phyloP scores from a whole-genome alignment of 352 stramenopile genomes.

The Thalassiosira exigua region DNA sequence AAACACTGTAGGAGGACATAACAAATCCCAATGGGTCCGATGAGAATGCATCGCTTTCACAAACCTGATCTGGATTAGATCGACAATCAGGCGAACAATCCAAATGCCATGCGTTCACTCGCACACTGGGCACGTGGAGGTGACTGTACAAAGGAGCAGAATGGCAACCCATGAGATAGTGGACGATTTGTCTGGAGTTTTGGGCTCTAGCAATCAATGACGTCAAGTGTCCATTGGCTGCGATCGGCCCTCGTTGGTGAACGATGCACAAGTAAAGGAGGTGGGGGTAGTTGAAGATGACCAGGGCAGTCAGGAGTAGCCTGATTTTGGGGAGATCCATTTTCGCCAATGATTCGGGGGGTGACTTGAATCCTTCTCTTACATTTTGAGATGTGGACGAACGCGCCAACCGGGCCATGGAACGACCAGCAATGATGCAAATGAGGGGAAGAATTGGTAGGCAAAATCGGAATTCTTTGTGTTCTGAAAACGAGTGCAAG shows the following conservation, averaged over 20 bases:
- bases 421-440: conserved; percentile 63
- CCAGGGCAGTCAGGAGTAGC: conserved; percentile 32
- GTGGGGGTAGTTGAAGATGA: conserved; percentile 69
- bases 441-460: conserved; percentile 78
- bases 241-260: conserved; percentile 76
- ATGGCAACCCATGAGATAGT: conserved; percentile 83
- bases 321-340: no score
- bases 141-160: conserved; percentile 81
- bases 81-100: conserved; percentile 81
- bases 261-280: conserved; percentile 70
- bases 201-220: conserved; percentile 26
- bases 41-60: conserved; percentile 77
- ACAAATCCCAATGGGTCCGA: conserved; percentile 72
- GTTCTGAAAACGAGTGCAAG: conserved; percentile 76
- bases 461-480: conserved; percentile 86
- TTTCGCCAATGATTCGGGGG: no score
- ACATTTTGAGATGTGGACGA: no score
- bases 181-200: conserved; percentile 45
- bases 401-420: conserved; percentile 36
- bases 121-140: conserved; percentile 57
- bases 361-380: no score
- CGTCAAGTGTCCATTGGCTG: conserved; percentile 67
- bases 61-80: conserved; percentile 51
- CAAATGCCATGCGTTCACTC: conserved; percentile 66
- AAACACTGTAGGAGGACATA: conserved; percentile 44